Base-by-base conservation (phyloP, 2,329 filamentous ascomycete genomes). In the Aspergillus clavatus region DNA sequence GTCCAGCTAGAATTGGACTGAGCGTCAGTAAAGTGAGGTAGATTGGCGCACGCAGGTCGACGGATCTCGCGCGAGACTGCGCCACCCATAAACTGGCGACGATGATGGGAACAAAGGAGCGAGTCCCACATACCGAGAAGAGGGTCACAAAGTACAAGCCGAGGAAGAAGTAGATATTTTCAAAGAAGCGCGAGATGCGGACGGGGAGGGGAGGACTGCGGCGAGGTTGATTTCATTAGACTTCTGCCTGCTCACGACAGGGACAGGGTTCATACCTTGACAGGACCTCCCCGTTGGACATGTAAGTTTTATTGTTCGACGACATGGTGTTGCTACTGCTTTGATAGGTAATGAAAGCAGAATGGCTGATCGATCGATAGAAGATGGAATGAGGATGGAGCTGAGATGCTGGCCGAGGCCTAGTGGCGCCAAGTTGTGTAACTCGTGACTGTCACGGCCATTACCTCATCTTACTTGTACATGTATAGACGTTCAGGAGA, bases 141-240 rank as follows among this genome's bases (percentile, higher is more conserved):
- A 77, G 60, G 33, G 69, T 72, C 33, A 72, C 70, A 22, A 76
- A 53, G 47, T 77, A 77, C 19, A 77, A 60, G 5, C 73, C 74
- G 4, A 77, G 35, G 52, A 76, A 75, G 48, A 70, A 56, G 52
- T 76, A 76, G 40, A 70, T 46, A 43, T 57, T 61, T 39, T 73
- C 62, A 46, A 70, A 45, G 57, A 72, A 65, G 50, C 67, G 67
- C 39, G 56, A 59, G 46, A 72, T 40, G 39, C 71, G 73, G 45
- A 71, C 67, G 12, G 69, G 59, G 40, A 75, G 44, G 3, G 74
- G 74, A 10, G 72, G 71, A 33, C 72, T 75, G 46, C 12, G 42
- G 39, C 49, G 44, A 29, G 40, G 37, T 38, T 24, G 43, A 40
- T 35, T 21, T 16, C 33, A 24, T 33, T 33, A 38, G 43, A 16